Evolutionary conservation across 176 grass and related monocot species (phyloP), one percentile per base, ranked within the genome.

Genomic region (Zea luxurians): DNA sequence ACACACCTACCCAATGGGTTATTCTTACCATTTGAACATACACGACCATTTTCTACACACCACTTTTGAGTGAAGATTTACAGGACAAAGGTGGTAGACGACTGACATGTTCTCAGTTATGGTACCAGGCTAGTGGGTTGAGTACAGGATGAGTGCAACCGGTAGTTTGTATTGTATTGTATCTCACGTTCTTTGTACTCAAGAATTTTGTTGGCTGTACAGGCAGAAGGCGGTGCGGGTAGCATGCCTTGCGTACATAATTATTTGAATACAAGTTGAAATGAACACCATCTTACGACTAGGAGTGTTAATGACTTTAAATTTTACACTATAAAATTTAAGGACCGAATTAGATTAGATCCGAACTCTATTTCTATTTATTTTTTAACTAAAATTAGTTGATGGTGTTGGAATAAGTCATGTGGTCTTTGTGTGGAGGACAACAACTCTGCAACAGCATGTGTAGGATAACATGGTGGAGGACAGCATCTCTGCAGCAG

Each of bases 211-310:
- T 27, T 27, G 27, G 27, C 27, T 73, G 82, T 91, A 83, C 70
- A 83, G 57, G 83, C 49, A 77, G 17, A 70, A 80, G 74, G 46
- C 21, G 7, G 48, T 82, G 70, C 59, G 80, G 15, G 37, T 75
- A 81, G 71, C 76, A 83, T 86, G 55, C 69, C 48, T 78, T 68
- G 38, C 36, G 17, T 82, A 88, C 63, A 75, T 35, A 70, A 71
- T 53, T 52, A 27, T 85, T 91, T 79, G 74, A 76, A 79, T 85
- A 77, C 70, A 79, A 85, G 42, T 71, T 91, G 78, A 82, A 88
- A 88, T 68, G 71, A 40, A 64, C 48, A 27, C 43, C 38, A 72
- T 15, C 12, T 85, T 42, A 54, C 7, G 8, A 63, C 45, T 27
- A 27, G 27, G 27, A 27, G 27, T 27, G 27, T 27, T 27, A 27